Evolutionary conservation across 2,329 filamentous ascomycete genomes (phyloP).

Genomic region (Rhynchosporium graminicola): DNA sequence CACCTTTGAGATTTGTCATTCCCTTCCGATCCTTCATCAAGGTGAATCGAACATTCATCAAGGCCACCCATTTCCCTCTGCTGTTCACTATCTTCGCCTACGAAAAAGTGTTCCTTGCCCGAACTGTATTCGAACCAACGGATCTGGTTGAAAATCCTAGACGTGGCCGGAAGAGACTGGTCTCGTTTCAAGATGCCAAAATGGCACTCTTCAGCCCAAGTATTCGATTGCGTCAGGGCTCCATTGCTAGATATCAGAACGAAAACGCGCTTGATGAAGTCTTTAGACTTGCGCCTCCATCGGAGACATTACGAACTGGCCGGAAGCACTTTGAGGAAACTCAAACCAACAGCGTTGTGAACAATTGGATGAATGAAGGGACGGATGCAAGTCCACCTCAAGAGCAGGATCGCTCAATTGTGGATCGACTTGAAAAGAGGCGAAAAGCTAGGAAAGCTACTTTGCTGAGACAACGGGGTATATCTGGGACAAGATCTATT

Average conservation of each 20-base stretch:
- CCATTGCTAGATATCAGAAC: constrained; percentile 84
- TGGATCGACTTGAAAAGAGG: constrained; percentile 56
- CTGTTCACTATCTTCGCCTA: constrained; percentile 86
- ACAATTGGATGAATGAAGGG: constrained; percentile 84
- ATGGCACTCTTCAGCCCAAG: constrained; percentile 73
- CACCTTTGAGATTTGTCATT: constrained; percentile 78
- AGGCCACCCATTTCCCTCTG: constrained; percentile 84
- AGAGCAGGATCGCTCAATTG: constrained; percentile 59
- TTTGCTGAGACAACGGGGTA: constrained; percentile 40
- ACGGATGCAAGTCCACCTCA: constrained; percentile 56
- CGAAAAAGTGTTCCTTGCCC: constrained; percentile 76
- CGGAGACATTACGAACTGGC: constrained; percentile 57
- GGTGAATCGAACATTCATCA: constrained; percentile 88
- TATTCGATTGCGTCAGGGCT: constrained; percentile 76
- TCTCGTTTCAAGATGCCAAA: constrained; percentile 56
- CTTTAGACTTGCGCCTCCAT: constrained; percentile 72
- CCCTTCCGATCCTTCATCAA: constrained; percentile 79
- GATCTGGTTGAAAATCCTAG: constrained; percentile 78
- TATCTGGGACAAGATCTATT: constrained; percentile 54
- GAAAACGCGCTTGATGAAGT: constrained; percentile 90
- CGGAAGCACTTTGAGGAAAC: constrained; percentile 64
- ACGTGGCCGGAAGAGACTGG: constrained; percentile 50
- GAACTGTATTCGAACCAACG: constrained; percentile 76
- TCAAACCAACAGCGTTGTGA: constrained; percentile 79
- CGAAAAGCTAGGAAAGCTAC: constrained; percentile 37